Percentiles rank a stretch among this genome's conserved stretches.
phyloP scores from a whole-genome alignment of 2,329 filamentous ascomycete genomes.

The Cladosporium sp. region DNA sequence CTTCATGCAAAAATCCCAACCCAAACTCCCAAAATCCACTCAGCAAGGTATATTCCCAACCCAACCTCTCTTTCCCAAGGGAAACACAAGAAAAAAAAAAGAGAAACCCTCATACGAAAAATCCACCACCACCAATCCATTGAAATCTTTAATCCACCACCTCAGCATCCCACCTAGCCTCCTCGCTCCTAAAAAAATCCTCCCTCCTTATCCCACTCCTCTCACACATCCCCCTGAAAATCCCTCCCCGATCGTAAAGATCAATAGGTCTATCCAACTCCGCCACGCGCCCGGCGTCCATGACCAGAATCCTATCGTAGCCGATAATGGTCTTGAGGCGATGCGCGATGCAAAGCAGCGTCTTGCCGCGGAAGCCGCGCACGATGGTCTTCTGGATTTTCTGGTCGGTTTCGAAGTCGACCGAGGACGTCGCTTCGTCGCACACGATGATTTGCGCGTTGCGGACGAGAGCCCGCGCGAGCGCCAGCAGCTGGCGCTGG shows the following conservation, averaged over 20 bases:
- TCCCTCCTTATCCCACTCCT: slow-evolving; percentile 66
- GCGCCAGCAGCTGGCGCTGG: slow-evolving; percentile 90
- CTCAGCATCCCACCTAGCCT: slow-evolving; percentile 18
- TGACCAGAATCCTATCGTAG: slow-evolving; percentile 94
- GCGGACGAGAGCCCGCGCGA: slow-evolving; percentile 84
- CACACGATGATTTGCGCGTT: slow-evolving; percentile 89
- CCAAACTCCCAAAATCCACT: too few species aligned
- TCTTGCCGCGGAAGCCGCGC: slow-evolving; percentile 77
- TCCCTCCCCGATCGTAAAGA: slow-evolving; percentile 68
- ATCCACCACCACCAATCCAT: not conserved
- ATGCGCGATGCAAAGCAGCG: slow-evolving; percentile 88
- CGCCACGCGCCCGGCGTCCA: slow-evolving; percentile 83
- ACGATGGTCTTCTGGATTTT: slow-evolving; percentile 92
- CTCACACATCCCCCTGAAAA: slow-evolving; percentile 89
- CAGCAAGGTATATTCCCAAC: too few species aligned
- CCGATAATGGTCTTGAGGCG: slow-evolving; percentile 82
- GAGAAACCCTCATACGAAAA: not conserved
- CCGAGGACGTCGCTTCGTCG: slow-evolving; percentile 88
- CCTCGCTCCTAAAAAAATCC: slow-evolving; percentile 39
- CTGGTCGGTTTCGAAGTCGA: slow-evolving; percentile 94
- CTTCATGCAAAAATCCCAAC: too few species aligned
- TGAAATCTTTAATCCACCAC: not conserved
- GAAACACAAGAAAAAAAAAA: not conserved
- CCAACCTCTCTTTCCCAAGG: too few species aligned
- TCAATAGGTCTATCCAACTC: slow-evolving; percentile 74